These are phyloP conservation scores for Escovopsis sp. DNA, from an alignment of 2,329 filamentous ascomycete genomes.

Conservation along the genomic window DNA sequence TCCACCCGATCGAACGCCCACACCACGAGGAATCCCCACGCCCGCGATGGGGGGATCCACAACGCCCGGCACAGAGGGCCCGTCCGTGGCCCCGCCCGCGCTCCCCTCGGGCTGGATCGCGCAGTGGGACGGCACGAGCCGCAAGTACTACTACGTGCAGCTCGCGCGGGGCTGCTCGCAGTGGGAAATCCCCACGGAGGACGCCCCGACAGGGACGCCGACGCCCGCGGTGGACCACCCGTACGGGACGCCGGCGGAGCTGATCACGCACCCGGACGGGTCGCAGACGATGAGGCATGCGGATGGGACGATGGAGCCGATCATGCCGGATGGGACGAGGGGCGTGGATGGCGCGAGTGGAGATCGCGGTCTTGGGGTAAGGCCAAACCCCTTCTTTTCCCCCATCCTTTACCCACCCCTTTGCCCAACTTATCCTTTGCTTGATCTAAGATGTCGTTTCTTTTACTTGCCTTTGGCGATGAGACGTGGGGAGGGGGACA, in stretches of 20 bases:
- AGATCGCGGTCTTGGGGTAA: constrained; percentile 51
- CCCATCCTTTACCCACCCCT: no score
- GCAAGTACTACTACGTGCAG: constrained; percentile 58
- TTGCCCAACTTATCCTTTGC: no score
- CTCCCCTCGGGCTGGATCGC: constrained; percentile 54
- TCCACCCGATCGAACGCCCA: background rate
- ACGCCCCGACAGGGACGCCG: constrained; percentile 41
- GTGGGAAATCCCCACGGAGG: constrained; percentile 56
- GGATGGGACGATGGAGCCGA: constrained; percentile 46
- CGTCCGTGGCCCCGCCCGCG: constrained; percentile 42
- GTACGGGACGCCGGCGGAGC: constrained; percentile 41
- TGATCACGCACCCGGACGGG: constrained; percentile 48
- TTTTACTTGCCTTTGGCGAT: no score
- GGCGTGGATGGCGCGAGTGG: constrained; percentile 35
- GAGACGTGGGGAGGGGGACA: no score
- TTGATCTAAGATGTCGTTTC: no score
- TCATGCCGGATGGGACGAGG: constrained; percentile 35
- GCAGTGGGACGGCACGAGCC: constrained; percentile 49
- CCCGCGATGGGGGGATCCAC: constrained; percentile 37
- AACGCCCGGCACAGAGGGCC: constrained; percentile 43
- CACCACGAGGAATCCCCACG: background rate
- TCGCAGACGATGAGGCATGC: constrained; percentile 44
- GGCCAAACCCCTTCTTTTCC: no score
- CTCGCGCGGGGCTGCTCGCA: constrained; percentile 56
- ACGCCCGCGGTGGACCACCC: constrained; percentile 46